These are phyloP conservation scores for Plenodomus tracheiphilus DNA, from an alignment of 2,329 filamentous ascomycete genomes.

Conservation along the genomic window DNA sequence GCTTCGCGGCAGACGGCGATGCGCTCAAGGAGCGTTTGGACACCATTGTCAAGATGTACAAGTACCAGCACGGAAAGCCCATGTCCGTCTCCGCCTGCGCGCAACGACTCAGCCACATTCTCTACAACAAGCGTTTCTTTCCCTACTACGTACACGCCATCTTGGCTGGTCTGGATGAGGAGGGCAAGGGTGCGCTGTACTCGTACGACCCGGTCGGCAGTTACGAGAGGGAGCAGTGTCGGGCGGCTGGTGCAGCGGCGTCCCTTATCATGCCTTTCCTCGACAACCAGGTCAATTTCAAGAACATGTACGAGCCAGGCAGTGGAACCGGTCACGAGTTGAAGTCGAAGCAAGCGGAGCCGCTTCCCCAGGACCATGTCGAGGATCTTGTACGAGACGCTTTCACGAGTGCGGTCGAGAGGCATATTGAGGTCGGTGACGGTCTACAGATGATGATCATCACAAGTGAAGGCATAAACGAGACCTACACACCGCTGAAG, in stretches of 20 bases:
- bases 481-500: slow-evolving; percentile 84
- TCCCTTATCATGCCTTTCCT: slow-evolving; percentile 98
- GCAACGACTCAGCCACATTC: slow-evolving; percentile 89
- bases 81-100: slow-evolving; percentile 95
- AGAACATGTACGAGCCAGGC: slow-evolving; percentile 93
- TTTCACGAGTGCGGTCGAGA: slow-evolving; percentile 96
- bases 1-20: slow-evolving; percentile 92
- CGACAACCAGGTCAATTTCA: slow-evolving; percentile 99
- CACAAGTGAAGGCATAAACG: slow-evolving; percentile 84
- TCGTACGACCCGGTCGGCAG: slow-evolving; percentile 97
- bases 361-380: slow-evolving; percentile 72
- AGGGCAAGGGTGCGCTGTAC: slow-evolving; percentile 92
- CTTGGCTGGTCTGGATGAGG: slow-evolving; percentile 89
- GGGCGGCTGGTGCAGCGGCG: slow-evolving; percentile 87
- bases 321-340: slow-evolving; percentile 83
- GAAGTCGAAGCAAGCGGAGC: slow-evolving; percentile 68
- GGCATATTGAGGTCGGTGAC: slow-evolving; percentile 98
- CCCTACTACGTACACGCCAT: slow-evolving; percentile 98
- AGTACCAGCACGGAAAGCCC: slow-evolving; percentile 94
- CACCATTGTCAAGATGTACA: slow-evolving; percentile 97
- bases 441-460: slow-evolving; percentile 94
- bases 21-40: slow-evolving; percentile 93
- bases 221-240: slow-evolving; percentile 96
- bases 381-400: slow-evolving; percentile 93
- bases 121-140: slow-evolving; percentile 98